A percentile compares a stretch with the other conserved stretches of the same genome.
These are phyloP conservation scores for Lecanosticta acicola DNA, from an alignment of 2,329 filamentous ascomycete species.

Conservation along the genomic window DNA sequence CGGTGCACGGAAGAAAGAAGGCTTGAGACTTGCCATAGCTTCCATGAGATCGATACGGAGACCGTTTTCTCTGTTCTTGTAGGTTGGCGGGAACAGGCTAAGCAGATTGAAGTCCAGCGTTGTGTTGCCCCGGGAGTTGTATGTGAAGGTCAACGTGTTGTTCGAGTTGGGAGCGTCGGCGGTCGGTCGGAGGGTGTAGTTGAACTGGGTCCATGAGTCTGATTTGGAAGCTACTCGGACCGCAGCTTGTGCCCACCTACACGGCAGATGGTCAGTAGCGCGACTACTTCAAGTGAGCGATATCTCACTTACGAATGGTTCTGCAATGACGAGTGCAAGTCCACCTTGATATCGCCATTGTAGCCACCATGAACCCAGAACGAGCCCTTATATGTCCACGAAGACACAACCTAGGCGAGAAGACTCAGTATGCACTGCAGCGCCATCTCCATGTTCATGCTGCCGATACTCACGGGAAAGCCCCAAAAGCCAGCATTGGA, in stretches of 20 bases:
- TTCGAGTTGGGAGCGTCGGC: slow-evolving; percentile 41
- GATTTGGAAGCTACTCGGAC: slow-evolving; percentile 22
- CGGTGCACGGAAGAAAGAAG: slow-evolving; percentile 55
- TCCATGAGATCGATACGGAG: slow-evolving; percentile 47
- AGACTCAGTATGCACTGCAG: background rate
- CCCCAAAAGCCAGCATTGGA: slow-evolving; percentile 41
- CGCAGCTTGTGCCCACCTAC: slow-evolving; percentile 15
- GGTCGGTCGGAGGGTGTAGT: slow-evolving; percentile 27
- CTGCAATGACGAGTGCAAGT: slow-evolving; percentile 13
- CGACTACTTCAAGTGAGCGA: background rate
- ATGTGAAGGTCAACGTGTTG: slow-evolving; percentile 48
- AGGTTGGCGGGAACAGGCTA: slow-evolving; percentile 51
- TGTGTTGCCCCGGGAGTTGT: slow-evolving; percentile 34
- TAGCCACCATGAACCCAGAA: slow-evolving; percentile 33
- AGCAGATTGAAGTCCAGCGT: slow-evolving; percentile 49
- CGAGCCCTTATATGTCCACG: slow-evolving; percentile 30
- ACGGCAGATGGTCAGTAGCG: background rate
- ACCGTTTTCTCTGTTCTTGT: slow-evolving; percentile 49
- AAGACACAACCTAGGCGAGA: slow-evolving; percentile 29
- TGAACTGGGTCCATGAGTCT: slow-evolving; percentile 32
- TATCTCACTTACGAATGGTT: slow-evolving; percentile 22
- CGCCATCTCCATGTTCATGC: background rate
- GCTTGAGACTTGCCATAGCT: slow-evolving; percentile 27
- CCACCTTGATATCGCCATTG: slow-evolving; percentile 26
- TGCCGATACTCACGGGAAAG: slow-evolving; percentile 25